Base-by-base conservation (phyloP, 768 basidiomycete species). In the Lyophyllum shimeji region DNA sequence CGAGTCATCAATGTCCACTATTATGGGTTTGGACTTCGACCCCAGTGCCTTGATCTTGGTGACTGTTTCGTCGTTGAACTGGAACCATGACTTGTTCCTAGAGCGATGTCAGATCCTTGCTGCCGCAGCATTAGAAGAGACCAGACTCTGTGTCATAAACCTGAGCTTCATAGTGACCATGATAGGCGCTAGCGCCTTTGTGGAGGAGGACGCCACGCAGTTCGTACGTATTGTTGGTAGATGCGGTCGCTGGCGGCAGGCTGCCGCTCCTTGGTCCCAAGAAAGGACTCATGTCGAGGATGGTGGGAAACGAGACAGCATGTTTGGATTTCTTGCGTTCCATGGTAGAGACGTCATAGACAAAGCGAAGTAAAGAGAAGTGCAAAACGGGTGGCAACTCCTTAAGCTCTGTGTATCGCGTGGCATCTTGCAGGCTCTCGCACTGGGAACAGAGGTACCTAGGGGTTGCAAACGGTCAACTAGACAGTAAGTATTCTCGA, bases 301-400 rank as follows among this genome's bases (percentile, higher is more conserved):
- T 67, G 18, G 74, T 75, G 0, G 95, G 94, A 69, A 93, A 98
- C n/a, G 79, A 74, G 42, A 98, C 84, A 29, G 76, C 71, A 57
- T 91, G 81, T 68, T 94, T 94, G 51, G 86, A 88, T 73, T 98
- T 98, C 71, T 86, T 91, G 59, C 96, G 84, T 62, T 89, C 85
- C 79, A 88, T 83, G 0, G 86, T 84, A 21, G 83, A 72, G 31
- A 87, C 61, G 71, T 95, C 92, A 63, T 89, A 98, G 25, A 92
- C 85, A 70, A 98, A 98, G n/a, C 96, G 90, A 53, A 96, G 81
- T 50, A 98, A 72, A 20, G 94, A 94, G 63, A 98, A 88, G 70
- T 98, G 93, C 1, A 98, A 78, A 6, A 95, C 88, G 0, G 93
- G 92, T 1, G 96, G 96, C 5, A 97, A 79, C 50, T 78, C 67